phyloP scores from a whole-genome alignment of 2,329 filamentous ascomycete species.

The Ascochyta clinopodiicola region DNA sequence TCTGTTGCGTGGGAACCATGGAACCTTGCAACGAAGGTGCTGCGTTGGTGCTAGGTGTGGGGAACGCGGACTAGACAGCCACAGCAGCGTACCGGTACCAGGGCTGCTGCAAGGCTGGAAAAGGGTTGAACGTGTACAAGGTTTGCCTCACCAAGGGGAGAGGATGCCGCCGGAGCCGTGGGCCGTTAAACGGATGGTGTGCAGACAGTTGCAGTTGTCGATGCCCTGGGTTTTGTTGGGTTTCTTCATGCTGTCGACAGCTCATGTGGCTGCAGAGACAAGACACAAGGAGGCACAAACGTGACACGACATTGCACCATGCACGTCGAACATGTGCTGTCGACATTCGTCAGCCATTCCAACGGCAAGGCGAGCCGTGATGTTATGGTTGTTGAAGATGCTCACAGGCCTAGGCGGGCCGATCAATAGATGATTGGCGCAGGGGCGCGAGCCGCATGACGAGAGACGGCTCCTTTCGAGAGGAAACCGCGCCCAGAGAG shows the following conservation, averaged over 20 bases:
- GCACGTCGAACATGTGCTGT: not conserved
- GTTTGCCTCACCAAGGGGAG: not conserved
- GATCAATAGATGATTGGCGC: conserved; percentile 29
- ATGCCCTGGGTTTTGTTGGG: not conserved
- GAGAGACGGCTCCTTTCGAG: conserved; percentile 21
- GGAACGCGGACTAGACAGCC: not conserved
- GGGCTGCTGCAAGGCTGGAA: not conserved
- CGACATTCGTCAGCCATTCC: not conserved
- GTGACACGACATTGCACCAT: not conserved
- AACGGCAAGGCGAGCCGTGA: not conserved
- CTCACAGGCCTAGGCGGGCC: conserved; percentile 10
- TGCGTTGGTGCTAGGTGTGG: conserved; percentile 1
- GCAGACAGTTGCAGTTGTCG: not conserved
- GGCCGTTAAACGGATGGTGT: not conserved
- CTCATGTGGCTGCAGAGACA: not conserved
- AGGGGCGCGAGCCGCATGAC: conserved; percentile 34
- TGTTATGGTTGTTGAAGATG: conserved; percentile 2
- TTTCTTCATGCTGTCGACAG: not conserved
- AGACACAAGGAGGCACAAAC: not conserved
- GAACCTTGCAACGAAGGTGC: conserved; percentile 4
- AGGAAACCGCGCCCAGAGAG: conserved; percentile 4
- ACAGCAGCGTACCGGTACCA: not conserved
- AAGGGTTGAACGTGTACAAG: not conserved
- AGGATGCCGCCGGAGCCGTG: not conserved
- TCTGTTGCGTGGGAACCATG: not conserved